phyloP scores from a whole-genome alignment of 2,329 filamentous ascomycete genomes.

The Thelonectria olida region DNA sequence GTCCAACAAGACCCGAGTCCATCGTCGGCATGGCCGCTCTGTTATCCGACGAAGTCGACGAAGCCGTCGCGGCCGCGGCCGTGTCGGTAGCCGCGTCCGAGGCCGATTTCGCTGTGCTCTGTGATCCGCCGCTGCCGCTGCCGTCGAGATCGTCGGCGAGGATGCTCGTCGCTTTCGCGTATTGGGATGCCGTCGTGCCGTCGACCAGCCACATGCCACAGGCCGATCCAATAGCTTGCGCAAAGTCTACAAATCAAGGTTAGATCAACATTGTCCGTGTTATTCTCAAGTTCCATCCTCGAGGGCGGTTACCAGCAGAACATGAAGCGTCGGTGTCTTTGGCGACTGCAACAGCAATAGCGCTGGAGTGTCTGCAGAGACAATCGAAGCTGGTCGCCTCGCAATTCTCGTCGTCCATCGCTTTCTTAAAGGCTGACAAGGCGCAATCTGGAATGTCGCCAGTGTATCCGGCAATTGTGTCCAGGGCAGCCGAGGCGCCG shows the following conservation, averaged over 20 bases:
- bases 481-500: background rate
- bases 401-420: conserved; percentile 2
- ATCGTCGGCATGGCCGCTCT: background rate
- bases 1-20: background rate
- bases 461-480: background rate
- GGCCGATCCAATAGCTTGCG: background rate
- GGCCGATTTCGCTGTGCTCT: background rate
- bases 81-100: background rate
- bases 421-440: background rate
- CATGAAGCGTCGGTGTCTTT: background rate
- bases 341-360: background rate
- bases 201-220: background rate
- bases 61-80: background rate
- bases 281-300: background rate
- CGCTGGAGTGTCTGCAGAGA: background rate
- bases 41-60: background rate
- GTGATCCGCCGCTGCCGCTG: background rate
- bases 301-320: background rate
- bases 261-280: background rate
- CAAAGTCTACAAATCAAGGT: background rate
- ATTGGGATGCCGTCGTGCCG: background rate
- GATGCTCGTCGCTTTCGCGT: background rate
- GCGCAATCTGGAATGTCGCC: background rate
- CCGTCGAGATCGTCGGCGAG: background rate
- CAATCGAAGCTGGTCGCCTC: background rate